Evolutionary conservation across 2,329 filamentous ascomycete genomes (phyloP).

Genomic region (Sclerotinia trifoliorum): DNA sequence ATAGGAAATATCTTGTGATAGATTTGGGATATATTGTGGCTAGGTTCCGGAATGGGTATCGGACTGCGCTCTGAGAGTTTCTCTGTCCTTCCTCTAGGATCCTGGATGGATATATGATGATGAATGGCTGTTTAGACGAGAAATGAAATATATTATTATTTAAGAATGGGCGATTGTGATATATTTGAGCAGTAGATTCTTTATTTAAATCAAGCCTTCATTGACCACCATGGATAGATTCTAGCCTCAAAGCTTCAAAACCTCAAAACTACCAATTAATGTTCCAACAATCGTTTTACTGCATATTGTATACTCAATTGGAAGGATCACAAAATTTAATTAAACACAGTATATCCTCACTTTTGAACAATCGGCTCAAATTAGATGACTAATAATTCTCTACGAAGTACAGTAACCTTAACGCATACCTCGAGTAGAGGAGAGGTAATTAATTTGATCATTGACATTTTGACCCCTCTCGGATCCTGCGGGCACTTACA

Average conservation of each 20-base stretch:
- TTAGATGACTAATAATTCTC: not conserved
- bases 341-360: not conserved
- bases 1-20: not conserved
- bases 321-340: not conserved
- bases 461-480: too few relatives aligned
- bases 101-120: not conserved
- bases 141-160: not conserved
- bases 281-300: too few relatives aligned
- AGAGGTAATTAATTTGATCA: too few relatives aligned
- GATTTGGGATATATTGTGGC: constrained; percentile 4
- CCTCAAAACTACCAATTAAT: not conserved
- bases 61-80: not conserved
- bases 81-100: not conserved
- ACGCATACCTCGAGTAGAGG: not conserved
- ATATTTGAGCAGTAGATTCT: not conserved
- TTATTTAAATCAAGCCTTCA: not conserved
- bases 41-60: not conserved
- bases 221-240: too few relatives aligned
- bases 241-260: too few relatives aligned
- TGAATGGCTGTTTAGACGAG: not conserved
- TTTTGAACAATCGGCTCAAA: not conserved
- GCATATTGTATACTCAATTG: not conserved
- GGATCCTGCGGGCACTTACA: not conserved
- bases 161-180: not conserved
- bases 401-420: not conserved